phyloP scores from a whole-genome alignment of 768 basidiomycete genomes.

The Mycena sanguinolenta region DNA sequence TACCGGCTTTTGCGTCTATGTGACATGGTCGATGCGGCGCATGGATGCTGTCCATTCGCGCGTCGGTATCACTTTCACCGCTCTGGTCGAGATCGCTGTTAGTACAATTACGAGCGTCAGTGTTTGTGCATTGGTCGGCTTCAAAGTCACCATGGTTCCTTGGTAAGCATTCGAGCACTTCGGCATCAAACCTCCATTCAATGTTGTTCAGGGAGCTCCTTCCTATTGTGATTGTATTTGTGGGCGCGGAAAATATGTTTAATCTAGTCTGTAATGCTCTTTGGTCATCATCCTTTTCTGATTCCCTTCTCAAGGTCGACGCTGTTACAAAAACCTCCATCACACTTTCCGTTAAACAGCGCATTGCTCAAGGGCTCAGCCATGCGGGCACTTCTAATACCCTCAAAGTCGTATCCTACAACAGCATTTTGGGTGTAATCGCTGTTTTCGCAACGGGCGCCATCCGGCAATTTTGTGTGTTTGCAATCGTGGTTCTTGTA shows the following conservation, averaged over 20 bases:
- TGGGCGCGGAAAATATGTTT: slow-evolving; percentile 98
- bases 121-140: slow-evolving; percentile 91
- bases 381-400: slow-evolving; percentile 93
- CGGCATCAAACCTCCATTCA: slow-evolving; percentile 13
- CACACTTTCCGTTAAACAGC: slow-evolving; percentile 89
- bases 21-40: slow-evolving; percentile 78
- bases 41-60: slow-evolving; percentile 92
- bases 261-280: slow-evolving; percentile 72
- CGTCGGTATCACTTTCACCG: slow-evolving; percentile 93
- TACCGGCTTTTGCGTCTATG: slow-evolving; percentile 79
- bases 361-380: slow-evolving; percentile 92
- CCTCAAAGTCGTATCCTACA: slow-evolving; percentile 91
- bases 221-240: slow-evolving; percentile 94
- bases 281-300: slow-evolving; percentile 39
- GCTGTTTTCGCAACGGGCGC: slow-evolving; percentile 82
- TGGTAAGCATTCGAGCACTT: slow-evolving; percentile 61
- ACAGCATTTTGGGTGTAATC: slow-evolving; percentile 81
- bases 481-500: slow-evolving; percentile 93
- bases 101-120: slow-evolving; percentile 95
- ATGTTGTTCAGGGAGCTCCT: slow-evolving; percentile 76
- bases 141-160: slow-evolving; percentile 90
- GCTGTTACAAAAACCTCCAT: slow-evolving; percentile 88
- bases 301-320: slow-evolving; percentile 70
- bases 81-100: slow-evolving; percentile 89
- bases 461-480: slow-evolving; percentile 92